Evolutionary conservation across 202 grass and related monocot genomes (phyloP).

Genomic region (Setaria viridis): DNA sequence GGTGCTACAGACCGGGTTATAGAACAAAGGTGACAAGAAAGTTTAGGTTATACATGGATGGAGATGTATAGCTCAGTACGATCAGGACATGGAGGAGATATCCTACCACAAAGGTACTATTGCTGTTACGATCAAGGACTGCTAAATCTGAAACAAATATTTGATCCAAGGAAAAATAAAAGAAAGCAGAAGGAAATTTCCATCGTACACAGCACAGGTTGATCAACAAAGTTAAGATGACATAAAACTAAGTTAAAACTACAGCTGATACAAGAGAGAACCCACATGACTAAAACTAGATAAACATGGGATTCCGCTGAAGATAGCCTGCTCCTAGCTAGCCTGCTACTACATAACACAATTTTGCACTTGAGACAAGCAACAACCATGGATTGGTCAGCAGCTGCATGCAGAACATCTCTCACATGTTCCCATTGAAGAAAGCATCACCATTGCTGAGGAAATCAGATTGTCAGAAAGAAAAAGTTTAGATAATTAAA

Average conservation of each 20-base stretch:
- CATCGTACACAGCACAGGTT: constrained; percentile 36
- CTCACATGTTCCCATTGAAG: not conserved
- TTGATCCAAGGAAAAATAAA: constrained; percentile 26
- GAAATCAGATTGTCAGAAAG: constrained; percentile 26
- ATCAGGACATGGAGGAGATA: constrained; percentile 57
- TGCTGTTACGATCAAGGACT: not conserved
- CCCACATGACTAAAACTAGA: constrained; percentile 15
- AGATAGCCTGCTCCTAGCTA: constrained; percentile 32
- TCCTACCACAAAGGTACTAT: constrained; percentile 34
- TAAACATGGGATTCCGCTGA: not conserved
- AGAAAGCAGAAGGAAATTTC: not conserved
- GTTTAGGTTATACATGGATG: constrained; percentile 75
- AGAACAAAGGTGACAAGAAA: constrained; percentile 83
- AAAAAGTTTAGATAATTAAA: constrained; percentile 6
- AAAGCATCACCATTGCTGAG: not conserved
- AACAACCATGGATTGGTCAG: constrained; percentile 7
- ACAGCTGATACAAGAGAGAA: constrained; percentile 17
- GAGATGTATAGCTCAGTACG: constrained; percentile 85
- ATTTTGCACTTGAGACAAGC: constrained; percentile 3
- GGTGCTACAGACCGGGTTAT: constrained; percentile 79
- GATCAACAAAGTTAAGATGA: not conserved
- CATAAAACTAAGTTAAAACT: constrained; percentile 19
- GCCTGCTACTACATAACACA: constrained; percentile 11
- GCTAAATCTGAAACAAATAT: constrained; percentile 45
- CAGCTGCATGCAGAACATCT: not conserved